These are phyloP conservation scores for Lactarius evosmus DNA, from an alignment of 768 basidiomycete genomes.

Conservation along the genomic window DNA sequence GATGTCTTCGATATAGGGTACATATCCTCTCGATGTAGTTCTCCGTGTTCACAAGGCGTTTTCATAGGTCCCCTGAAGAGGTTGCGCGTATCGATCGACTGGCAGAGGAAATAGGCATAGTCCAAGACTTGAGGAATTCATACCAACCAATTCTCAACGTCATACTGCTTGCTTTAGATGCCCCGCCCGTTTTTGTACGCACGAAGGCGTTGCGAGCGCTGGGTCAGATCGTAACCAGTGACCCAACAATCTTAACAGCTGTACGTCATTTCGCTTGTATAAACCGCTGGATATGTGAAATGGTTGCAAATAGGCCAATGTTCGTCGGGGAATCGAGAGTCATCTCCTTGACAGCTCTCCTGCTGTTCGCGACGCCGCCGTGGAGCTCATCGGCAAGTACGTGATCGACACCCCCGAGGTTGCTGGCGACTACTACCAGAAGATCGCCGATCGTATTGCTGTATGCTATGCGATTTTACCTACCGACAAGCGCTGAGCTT, in stretches of 20 bases:
- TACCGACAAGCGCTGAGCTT: neutral
- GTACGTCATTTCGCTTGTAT: constrained; percentile 42
- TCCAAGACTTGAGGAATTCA: constrained; percentile 71
- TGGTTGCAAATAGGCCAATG: constrained; percentile 53
- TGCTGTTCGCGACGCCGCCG: constrained; percentile 93
- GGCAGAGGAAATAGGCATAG: constrained; percentile 71
- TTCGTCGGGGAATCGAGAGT: constrained; percentile 82
- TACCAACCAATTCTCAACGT: constrained; percentile 82
- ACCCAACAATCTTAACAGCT: constrained; percentile 73
- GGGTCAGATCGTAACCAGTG: constrained; percentile 85
- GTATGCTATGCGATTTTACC: constrained; percentile 44
- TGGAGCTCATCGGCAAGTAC: constrained; percentile 97
- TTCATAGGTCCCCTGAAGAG: constrained; percentile 65
- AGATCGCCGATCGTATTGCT: constrained; percentile 86
- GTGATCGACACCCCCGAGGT: constrained; percentile 86
- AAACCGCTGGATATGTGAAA: constrained; percentile 1
- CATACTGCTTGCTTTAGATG: constrained; percentile 76
- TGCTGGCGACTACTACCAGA: constrained; percentile 84
- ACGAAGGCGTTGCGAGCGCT: constrained; percentile 91
- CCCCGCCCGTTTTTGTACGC: constrained; percentile 85
- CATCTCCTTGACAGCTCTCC: constrained; percentile 90
- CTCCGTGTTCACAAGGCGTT: neutral
- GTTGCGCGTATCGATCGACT: constrained; percentile 61
- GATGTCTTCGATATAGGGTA: constrained; percentile 87
- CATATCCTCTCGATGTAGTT: constrained; percentile 28